Base-by-base conservation (phyloP, 495 filamentous ascomycete genomes). In the Rostrohypoxylon terebratum region DNA sequence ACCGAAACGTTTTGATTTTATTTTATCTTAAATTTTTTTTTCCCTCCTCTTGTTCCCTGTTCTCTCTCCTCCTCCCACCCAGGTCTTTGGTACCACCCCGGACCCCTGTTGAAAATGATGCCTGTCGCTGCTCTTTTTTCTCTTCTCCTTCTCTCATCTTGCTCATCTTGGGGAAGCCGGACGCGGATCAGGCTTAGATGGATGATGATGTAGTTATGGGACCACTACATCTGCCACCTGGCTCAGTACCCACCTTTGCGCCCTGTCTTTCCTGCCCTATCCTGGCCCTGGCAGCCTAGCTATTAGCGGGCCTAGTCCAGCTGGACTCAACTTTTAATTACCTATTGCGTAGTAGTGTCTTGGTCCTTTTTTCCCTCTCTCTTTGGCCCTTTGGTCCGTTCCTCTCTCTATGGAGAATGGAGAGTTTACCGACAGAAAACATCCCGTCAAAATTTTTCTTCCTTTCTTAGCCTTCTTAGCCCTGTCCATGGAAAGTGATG, bases 161-260 rank as follows among this genome's bases (percentile, higher is more conserved):
- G 72, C 45, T 75, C 72, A 68, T 75, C 72, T 75, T 71, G 72
- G 72, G 72, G 72, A 72, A 75, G 72, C 72, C 72, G 68, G 70
- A 63, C 64, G 68, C 63, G 68, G 72, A 75, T 75, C 72, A 68
- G 68, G 61, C 67, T 74, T 71, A 69, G 66, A 62, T 60, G 44
- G 63, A 64, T 64, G 68, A 75, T 75, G 72, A 75, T 75, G 72
- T 75, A 75, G 72, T 75, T 75, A 75, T 75, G 72, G 72, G 72
- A 75, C 68, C 72, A 75, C 72, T 53, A 20, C 59, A 71, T 68
- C 68, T 71, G 72, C 72, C 72, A 72, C 68, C 72, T 75, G 68
- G 72, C 71, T 75, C 59, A 72, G 72, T 59, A 71, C 47, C 68
- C 68, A 63, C 72, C 38, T 65, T 42, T 14, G 55, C 61, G 66